Percentiles rank a stretch among this genome's conserved stretches.
Conservation (phyloP, 768 basidiomycete species). For the Trametes cinnabarina region DNA sequence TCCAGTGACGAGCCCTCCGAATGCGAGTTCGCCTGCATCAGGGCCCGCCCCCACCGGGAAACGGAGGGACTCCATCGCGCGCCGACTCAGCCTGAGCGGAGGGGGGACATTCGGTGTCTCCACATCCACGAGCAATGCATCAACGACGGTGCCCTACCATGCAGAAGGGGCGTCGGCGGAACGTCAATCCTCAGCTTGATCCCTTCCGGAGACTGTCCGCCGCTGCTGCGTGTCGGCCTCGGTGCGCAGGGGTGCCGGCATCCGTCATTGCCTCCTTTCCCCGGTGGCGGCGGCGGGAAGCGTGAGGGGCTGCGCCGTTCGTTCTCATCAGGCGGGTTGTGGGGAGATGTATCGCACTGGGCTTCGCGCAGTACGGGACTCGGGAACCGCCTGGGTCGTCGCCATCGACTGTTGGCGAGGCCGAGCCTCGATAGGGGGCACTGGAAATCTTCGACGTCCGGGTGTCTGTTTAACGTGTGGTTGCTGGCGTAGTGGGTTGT, state of each 20-base stretch:
- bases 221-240: neutral
- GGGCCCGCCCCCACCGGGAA: conserved; percentile 10
- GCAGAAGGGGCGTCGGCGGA: conserved; percentile 24
- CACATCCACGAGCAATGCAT: conserved; percentile 4
- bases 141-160: neutral
- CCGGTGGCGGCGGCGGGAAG: neutral
- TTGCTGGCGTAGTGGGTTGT: neutral
- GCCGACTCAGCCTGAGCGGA: conserved; percentile 33
- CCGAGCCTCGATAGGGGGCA: conserved; percentile 18
- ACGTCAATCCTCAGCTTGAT: conserved; percentile 24
- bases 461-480: neutral
- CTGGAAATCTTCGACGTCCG: conserved; percentile 12
- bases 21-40: neutral
- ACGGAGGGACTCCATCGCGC: conserved; percentile 30
- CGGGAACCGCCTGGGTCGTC: neutral
- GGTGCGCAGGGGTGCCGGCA: neutral
- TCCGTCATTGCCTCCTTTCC: neutral
- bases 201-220: neutral
- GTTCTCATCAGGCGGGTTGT: conserved; percentile 1
- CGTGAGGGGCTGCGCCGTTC: neutral
- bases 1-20: conserved; percentile 7
- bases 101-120: conserved; percentile 21
- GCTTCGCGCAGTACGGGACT: conserved; percentile 13
- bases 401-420: neutral
- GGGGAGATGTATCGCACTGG: conserved; percentile 9